A percentile compares a stretch with the other conserved stretches of the same genome.
These are phyloP conservation scores for Ploettnerulaceae sp. DNA, from an alignment of 2,329 filamentous ascomycete genomes.

Conservation along the genomic window DNA sequence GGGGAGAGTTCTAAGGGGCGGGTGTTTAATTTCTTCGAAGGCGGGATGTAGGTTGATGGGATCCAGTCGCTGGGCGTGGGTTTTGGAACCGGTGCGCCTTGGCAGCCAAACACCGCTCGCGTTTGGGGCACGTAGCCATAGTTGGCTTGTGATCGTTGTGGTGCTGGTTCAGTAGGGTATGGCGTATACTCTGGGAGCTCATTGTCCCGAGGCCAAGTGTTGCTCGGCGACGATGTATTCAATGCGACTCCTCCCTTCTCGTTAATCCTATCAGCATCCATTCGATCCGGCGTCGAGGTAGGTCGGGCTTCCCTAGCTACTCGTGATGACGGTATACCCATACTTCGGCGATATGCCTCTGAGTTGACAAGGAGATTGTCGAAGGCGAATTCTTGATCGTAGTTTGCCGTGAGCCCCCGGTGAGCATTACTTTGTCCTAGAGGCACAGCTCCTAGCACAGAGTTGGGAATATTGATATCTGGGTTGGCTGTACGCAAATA, in stretches of 20 bases:
- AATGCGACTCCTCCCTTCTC: no score
- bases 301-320: background rate
- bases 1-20: no score
- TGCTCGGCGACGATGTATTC: no score
- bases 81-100: background rate
- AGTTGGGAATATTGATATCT: background rate
- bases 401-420: background rate
- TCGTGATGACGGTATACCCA: background rate
- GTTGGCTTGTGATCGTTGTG: background rate
- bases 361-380: background rate
- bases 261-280: no score
- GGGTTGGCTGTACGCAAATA: constrained; percentile 1
- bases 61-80: background rate
- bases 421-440: background rate
- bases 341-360: background rate
- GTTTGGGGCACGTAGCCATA: background rate
- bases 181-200: background rate
- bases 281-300: background rate
- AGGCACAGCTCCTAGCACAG: background rate
- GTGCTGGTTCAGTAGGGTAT: background rate
- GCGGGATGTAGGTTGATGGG: background rate
- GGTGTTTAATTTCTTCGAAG: no score
- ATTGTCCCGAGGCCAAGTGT: background rate
- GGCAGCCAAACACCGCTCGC: background rate
- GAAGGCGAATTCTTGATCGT: background rate